A percentile compares a stretch with the other conserved stretches of the same genome.
These are phyloP conservation scores for Monosporascus sp. DNA, from an alignment of 2,329 filamentous ascomycete species.

Conservation along the genomic window DNA sequence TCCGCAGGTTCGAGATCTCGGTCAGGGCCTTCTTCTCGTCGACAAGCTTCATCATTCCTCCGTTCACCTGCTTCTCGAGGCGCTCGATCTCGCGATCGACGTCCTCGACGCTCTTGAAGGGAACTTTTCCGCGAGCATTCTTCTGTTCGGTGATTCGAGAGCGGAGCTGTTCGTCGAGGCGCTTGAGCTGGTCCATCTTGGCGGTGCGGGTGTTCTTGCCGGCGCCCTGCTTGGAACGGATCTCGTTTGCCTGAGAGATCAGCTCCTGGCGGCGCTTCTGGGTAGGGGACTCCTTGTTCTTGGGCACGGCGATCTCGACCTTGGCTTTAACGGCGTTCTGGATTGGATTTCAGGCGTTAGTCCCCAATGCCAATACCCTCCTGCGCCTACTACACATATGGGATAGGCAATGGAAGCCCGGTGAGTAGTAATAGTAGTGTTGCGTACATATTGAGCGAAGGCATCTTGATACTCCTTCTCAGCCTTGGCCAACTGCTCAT, in stretches of 20 bases:
- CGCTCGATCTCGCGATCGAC: conserved; percentile 76
- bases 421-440: not conserved
- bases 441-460: conserved; percentile 51
- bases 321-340: conserved; percentile 86
- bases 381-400: not conserved
- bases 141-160: conserved; percentile 83
- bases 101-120: conserved; percentile 84
- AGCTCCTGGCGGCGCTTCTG: conserved; percentile 84
- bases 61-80: conserved; percentile 81
- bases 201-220: conserved; percentile 77
- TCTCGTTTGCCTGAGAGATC: conserved; percentile 73
- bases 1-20: conserved; percentile 77
- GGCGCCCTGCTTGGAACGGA: conserved; percentile 79
- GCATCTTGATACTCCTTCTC: conserved; percentile 81
- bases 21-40: conserved; percentile 92
- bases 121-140: conserved; percentile 70
- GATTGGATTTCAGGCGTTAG: conserved; percentile 10
- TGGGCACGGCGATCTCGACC: conserved; percentile 75
- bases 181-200: conserved; percentile 87
- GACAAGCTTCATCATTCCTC: conserved; percentile 88
- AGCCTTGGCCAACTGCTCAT: conserved; percentile 69
- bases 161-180: conserved; percentile 83
- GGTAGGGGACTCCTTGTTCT: conserved; percentile 69
- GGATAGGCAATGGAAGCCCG: not conserved
- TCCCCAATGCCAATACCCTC: not conserved